phyloP scores from a whole-genome alignment of 1,284 basidiomycete genomes.

The Gastroboletus turbinatus region DNA sequence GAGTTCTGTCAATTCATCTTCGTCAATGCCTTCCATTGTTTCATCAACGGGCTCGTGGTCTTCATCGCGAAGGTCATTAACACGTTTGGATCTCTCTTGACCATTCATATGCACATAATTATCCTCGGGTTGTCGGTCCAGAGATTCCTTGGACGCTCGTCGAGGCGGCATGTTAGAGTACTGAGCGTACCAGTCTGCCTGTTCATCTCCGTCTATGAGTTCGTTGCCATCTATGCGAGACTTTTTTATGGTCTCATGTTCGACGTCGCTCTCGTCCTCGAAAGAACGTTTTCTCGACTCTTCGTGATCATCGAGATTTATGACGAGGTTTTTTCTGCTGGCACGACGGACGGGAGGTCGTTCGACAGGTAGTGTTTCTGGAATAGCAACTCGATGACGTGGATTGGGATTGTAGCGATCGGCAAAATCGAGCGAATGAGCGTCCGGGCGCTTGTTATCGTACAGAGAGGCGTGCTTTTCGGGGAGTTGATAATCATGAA shows the following conservation, averaged over 20 bases:
- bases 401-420: conserved; percentile 38
- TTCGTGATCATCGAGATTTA: conserved; percentile 12
- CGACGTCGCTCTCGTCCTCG: conserved; percentile 40
- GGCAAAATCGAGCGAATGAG: conserved; percentile 25
- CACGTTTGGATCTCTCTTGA: conserved; percentile 44
- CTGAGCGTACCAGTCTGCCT: conserved; percentile 42
- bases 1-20: conserved; percentile 40
- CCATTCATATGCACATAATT: conserved; percentile 35
- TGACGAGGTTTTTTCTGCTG: conserved; percentile 20
- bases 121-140: conserved; percentile 43
- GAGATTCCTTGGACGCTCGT: conserved; percentile 51
- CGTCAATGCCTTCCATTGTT: conserved; percentile 37
- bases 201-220: conserved; percentile 46
- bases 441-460: conserved; percentile 18
- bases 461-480: conserved; percentile 13
- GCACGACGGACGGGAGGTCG: conserved; percentile 21
- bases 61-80: conserved; percentile 46
- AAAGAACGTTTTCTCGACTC: conserved; percentile 43
- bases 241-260: conserved; percentile 50
- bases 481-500: conserved; percentile 20
- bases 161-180: conserved; percentile 20
- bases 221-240: conserved; percentile 49
- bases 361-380: conserved; percentile 22
- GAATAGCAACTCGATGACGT: conserved; percentile 24
- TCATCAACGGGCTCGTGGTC: conserved; percentile 27